phyloP scores from a whole-genome alignment of 805 yeast species.

The Candida oleophila region DNA sequence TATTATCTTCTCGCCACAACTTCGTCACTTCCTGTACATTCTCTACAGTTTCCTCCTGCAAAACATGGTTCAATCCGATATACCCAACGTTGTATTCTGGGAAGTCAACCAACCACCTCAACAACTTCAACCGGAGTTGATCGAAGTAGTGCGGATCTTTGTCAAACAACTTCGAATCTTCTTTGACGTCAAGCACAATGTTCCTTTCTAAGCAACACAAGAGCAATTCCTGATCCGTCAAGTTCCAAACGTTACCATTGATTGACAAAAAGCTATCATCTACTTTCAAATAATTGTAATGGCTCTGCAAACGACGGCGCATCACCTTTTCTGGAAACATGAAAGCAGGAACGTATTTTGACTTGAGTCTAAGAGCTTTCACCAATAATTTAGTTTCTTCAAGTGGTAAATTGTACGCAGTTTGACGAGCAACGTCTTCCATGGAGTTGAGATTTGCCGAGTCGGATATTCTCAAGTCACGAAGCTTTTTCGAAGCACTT shows the following conservation, averaged over 20 bases:
- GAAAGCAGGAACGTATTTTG: conserved; percentile 38
- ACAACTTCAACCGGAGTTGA: conserved; percentile 34
- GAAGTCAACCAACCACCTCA: conserved; percentile 41
- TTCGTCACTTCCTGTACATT: background rate
- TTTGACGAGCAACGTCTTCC: conserved; percentile 27
- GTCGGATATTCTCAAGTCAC: conserved; percentile 11
- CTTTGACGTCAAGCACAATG: conserved; percentile 37
- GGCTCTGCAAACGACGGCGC: conserved; percentile 33
- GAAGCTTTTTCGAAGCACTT: conserved; percentile 12
- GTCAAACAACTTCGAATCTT: conserved; percentile 22
- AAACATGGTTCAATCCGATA: conserved; percentile 27
- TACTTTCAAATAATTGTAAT: conserved; percentile 46
- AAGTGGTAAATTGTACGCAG: conserved; percentile 47
- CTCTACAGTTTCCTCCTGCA: background rate
- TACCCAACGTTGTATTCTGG: conserved; percentile 39
- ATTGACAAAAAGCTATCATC: conserved; percentile 51
- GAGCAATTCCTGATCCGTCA: conserved; percentile 51
- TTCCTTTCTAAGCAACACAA: conserved; percentile 58
- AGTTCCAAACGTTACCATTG: conserved; percentile 41
- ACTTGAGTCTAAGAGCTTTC: conserved; percentile 34
- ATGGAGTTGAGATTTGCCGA: conserved; percentile 5
- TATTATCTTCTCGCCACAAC: background rate
- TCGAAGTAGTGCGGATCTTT: conserved; percentile 18
- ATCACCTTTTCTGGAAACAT: conserved; percentile 38
- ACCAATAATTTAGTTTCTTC: conserved; percentile 37